Base-by-base conservation (phyloP, 2,329 filamentous ascomycete species). In the Cylindrodendrum hubeiense region DNA sequence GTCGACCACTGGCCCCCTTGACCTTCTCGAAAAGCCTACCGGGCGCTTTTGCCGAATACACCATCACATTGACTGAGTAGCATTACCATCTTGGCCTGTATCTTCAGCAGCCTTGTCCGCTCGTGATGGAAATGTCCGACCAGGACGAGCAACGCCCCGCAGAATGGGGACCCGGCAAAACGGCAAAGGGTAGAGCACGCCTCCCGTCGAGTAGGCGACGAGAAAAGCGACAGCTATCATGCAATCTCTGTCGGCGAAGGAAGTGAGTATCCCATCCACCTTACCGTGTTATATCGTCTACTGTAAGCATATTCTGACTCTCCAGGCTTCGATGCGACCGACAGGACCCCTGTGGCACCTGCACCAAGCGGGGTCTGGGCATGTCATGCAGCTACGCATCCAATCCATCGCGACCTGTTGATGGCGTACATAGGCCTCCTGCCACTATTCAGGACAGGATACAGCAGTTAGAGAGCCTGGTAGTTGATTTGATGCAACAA, bases 391-490 rank as follows among this genome's bases (percentile, higher is more conserved):
- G 34, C 15, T 63, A 62, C 24, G 34, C 37, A 2, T 22, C 24
- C 15, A 57, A 62, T n/a, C 28, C 37, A 2, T 22, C 24, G 24
- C 44, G 21, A 21, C 19, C n/a, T 3, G 4, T 17, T 24, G 44
- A 41, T 19, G 10, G 34, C 10, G 34, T 43, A 4, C 43, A n/a
- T 13, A 24, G 10, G 24, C 22, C 43, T 9, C 12, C 43, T 3
- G 22, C 8, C 22, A 26, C 43, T 26, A 46, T 46, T 12, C 43
- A 46, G 17, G 44, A 50, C 2, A 46, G 55, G 4, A 50, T 58
- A 7, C 44, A 43, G 15, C 55, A 58, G 46, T 73, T 81, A 0
- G 79, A 81, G 63, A 63, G 54, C 15, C 26, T 80, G 6, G 75
- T 79, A 0, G 63, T 74, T 17, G 63, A 68, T 30, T 30, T 80